Base-by-base conservation (phyloP, 1,284 basidiomycete genomes). In the Papiliotrema laurentii region DNA sequence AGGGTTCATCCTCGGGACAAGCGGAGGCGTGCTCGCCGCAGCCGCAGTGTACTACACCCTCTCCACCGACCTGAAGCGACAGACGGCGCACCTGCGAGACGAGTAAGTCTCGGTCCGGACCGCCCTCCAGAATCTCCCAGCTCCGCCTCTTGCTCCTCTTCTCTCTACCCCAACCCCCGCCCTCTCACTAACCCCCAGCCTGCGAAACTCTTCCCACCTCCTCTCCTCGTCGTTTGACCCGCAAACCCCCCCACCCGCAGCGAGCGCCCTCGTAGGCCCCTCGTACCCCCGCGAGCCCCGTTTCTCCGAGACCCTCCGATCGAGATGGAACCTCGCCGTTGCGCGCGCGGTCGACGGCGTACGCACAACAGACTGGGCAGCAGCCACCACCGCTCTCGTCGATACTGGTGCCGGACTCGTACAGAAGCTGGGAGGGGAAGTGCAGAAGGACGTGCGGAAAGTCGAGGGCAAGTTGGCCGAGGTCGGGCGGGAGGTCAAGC, bases 21-120 rank as follows among this genome's bases (percentile, higher is more conserved):
- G 65, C 16, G 61, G 63, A 10, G 69, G 69, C 42, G 49, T 70
- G 10, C 54, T 68, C 25, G 66, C 69, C 18, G 62, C 66, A 24
- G 69, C 66, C 14, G 64, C 64, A 14, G 68, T 72, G n/a, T 72
- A 70, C 55, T 72, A 70, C 51, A 69, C 67, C 27, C 53, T 72
- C 18, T 66, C 69, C 22, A 61, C 60, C 24, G 52, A 47, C 22
- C 45, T 69, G 33, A 47, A 47, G 26, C 51, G 56, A 34, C 51
- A 48, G 22, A 67, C 66, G 1, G 51, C 59, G 14, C 37, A 50
- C 4, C 49, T 68, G 2, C 58, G 59, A 25, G 50, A 56, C 7
- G 64, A 69, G 69, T 71, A 53, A 64, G 67, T 69, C 16, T 30
- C 16, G 24, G n/a, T n/a, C n/a, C n/a, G n/a, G n/a, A n/a, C n/a